Evolutionary conservation across 1,139 yeast genomes (phyloP).

Genomic region (Nakaseomyces uthaithaninus): DNA sequence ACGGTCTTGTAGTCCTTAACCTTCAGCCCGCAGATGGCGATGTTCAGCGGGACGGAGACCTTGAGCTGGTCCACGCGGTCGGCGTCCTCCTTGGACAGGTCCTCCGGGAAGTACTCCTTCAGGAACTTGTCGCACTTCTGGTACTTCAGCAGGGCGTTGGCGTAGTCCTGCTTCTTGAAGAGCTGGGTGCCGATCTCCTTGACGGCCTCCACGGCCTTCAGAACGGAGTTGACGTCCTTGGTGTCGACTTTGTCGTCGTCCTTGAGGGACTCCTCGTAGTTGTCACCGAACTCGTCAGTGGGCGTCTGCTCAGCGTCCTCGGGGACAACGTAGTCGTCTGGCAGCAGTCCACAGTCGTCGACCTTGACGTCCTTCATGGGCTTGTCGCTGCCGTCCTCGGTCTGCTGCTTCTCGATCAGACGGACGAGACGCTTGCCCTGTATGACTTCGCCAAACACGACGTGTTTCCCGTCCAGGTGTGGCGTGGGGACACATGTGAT

Average conservation of each 20-base stretch:
- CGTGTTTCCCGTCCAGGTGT: constrained; percentile 89
- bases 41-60: constrained; percentile 58
- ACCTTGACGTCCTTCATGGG: constrained; percentile 62
- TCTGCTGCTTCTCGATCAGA: constrained; percentile 60
- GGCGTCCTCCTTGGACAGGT: constrained; percentile 48
- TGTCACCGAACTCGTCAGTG: constrained; percentile 74
- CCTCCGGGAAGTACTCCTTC: constrained; percentile 68
- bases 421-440: constrained; percentile 78
- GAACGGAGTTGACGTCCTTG: constrained; percentile 52
- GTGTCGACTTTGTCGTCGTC: constrained; percentile 65
- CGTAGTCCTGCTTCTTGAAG: constrained; percentile 56
- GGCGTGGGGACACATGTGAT: constrained; percentile 81
- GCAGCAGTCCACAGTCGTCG: constrained; percentile 71
- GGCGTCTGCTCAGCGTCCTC: constrained; percentile 38
- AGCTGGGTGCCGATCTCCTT: constrained; percentile 72
- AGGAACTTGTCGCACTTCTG: constrained; percentile 60
- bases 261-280: constrained; percentile 65
- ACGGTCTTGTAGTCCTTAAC: constrained; percentile 49
- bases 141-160: constrained; percentile 58
- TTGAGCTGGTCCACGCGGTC: constrained; percentile 44
- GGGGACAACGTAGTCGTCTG: constrained; percentile 44
- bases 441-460: constrained; percentile 85
- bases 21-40: constrained; percentile 69
- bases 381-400: constrained; percentile 49
- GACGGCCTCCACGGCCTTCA: constrained; percentile 55